phyloP scores from a whole-genome alignment of 164 flowering plant species.

The Kingdonia uniflora region DNA sequence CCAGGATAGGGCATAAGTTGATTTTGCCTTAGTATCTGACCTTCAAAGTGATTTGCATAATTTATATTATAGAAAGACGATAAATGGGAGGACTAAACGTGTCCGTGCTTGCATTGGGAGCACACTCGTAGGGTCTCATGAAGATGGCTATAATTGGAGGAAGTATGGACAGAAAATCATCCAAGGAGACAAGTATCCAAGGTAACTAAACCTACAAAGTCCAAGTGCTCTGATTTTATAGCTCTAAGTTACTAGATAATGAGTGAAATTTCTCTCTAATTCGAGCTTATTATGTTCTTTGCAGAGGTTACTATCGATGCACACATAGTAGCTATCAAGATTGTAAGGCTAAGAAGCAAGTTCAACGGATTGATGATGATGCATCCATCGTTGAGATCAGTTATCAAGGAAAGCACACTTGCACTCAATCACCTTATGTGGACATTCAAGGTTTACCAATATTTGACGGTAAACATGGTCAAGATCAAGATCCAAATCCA shows the following conservation, averaged over 20 bases:
- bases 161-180: conserved; percentile 82
- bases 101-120: conserved; percentile 24
- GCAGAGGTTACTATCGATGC: conserved; percentile 94
- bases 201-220: conserved; percentile 25
- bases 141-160: conserved; percentile 67
- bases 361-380: conserved; percentile 80
- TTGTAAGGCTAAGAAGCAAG: conserved; percentile 88
- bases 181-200: conserved; percentile 56
- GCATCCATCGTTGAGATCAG: conserved; percentile 66
- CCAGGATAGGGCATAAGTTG: background rate
- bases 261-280: background rate
- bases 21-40: background rate
- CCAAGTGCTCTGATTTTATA: background rate
- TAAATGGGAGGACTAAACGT: conserved; percentile 35
- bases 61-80: conserved; percentile 26
- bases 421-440: conserved; percentile 23
- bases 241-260: background rate
- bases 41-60: background rate
- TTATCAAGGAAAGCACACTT: conserved; percentile 70
- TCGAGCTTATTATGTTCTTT: background rate
- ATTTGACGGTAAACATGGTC: conserved; percentile 4
- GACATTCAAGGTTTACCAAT: background rate
- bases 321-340: conserved; percentile 51
- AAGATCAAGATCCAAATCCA: background rate
- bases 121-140: conserved; percentile 31